Base-by-base conservation (phyloP, 441 rosid species). In the Populus trichocarpa region DNA sequence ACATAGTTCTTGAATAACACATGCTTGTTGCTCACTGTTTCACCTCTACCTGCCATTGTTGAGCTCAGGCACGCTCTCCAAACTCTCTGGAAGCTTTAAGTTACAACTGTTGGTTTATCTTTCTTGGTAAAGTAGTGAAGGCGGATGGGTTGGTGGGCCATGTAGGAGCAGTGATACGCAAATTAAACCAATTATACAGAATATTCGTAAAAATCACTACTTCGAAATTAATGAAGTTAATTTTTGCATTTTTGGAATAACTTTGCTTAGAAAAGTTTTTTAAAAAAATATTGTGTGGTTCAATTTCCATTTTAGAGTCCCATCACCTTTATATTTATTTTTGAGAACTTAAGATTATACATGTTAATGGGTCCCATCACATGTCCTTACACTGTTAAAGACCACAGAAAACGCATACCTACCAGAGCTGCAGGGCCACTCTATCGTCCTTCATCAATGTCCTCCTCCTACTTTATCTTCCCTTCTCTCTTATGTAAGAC, bases 1-100 rank as follows among this genome's bases (percentile, higher is more conserved):
- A 82, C 75, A 75, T 83, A 87, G 10, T 81, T 70, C 77, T 81
- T 83, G 42, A 89, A 73, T 32, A 89, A 78, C 77, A 89, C 89
- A 69, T 82, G 87, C 76, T 80, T 72, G 75, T 72, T 72, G 40
- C 75, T 72, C 40, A 53, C 67, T 46, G 57, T 46, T 22, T 73
- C 36, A 5, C 33, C 75, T 16, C 33, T 57, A 12, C 35, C 46
- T 23, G 73, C 69, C 69, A 67, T 67, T 14, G 18, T 28, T 46
- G 20, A 46, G 35, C 20, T 14, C 57, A 3, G 20, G 57, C 57
- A 46, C 57, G 18, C 57, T 46, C 57, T 46, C 20, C 20, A 14
- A 40, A 13, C 57, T 46, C 57, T 14, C 20, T 46, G 57, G 2
- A 46, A 46, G 57, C 57, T 46, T 13, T 6, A 46, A 46, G 57